phyloP scores from a whole-genome alignment of 768 basidiomycete species.

The Hypholoma fasciculare region DNA sequence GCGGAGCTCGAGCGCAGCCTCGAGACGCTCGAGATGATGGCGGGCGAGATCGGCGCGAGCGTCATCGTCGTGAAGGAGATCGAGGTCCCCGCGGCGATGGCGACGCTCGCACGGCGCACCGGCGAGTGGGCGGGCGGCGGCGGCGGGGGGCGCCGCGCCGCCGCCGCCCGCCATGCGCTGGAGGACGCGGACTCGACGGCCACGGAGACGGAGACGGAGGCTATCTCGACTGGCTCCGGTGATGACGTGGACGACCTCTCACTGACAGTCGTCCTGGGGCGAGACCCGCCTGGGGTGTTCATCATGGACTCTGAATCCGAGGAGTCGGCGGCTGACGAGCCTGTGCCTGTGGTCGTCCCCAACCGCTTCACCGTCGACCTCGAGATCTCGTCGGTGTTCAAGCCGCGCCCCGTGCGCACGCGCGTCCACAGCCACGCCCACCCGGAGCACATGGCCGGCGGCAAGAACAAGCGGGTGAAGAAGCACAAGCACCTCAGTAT shows the following conservation, averaged over 20 bases:
- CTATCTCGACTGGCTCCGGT: conserved; percentile 39
- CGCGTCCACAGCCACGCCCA: conserved; percentile 33
- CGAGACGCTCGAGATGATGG: conserved; percentile 91
- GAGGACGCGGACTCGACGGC: conserved; percentile 31
- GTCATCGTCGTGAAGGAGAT: conserved; percentile 91
- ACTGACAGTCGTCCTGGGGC: conserved; percentile 31
- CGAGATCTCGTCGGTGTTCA: conserved; percentile 72
- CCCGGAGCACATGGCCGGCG: conserved; percentile 24
- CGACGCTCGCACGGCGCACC: conserved; percentile 35
- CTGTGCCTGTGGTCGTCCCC: conserved; percentile 16
- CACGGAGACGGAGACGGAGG: conserved; percentile 37
- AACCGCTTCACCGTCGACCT: conserved; percentile 49
- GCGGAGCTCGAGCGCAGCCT: conserved; percentile 79
- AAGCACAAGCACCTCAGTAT: conserved; percentile 34
- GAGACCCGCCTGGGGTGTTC: conserved; percentile 34
- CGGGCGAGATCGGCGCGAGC: conserved; percentile 88
- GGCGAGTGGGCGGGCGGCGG: conserved; percentile 33
- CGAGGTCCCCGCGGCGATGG: conserved; percentile 63
- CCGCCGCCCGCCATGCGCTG: conserved; percentile 25
- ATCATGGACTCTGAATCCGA: conserved; percentile 49
- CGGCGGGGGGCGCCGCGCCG: conserved; percentile 25
- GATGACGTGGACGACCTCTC: conserved; percentile 34
- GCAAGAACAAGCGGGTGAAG: conserved; percentile 39
- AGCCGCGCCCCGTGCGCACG: conserved; percentile 63
- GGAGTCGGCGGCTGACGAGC: conserved; percentile 28